A percentile compares a stretch with the other conserved stretches of the same genome.
Evolutionary conservation across 306 rosid genomes (phyloP).

Genomic region (Erythrophleum fordii): DNA sequence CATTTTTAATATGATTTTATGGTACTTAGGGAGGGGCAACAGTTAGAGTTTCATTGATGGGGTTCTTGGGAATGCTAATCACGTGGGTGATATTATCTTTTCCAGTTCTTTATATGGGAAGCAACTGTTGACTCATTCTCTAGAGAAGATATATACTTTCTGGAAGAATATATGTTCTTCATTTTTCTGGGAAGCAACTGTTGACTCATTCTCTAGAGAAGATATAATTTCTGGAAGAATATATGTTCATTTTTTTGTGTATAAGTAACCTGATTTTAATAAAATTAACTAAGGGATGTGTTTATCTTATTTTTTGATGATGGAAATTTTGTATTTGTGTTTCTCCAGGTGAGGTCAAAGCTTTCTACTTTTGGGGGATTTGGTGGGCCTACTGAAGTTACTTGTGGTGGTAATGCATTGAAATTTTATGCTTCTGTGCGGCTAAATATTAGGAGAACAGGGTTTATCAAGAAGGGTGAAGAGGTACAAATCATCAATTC

Average conservation of each 20-base stretch:
- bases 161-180: background rate
- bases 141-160: background rate
- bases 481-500: conserved; percentile 58
- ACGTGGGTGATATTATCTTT: conserved; percentile 22
- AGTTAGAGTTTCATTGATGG: conserved; percentile 2
- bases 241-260: conserved; percentile 3
- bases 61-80: conserved; percentile 8
- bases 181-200: conserved; percentile 15
- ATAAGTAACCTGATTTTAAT: conserved; percentile 8
- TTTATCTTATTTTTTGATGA: background rate
- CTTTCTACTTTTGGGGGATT: conserved; percentile 89
- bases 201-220: background rate
- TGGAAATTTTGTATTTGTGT: conserved; percentile 20
- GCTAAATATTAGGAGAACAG: conserved; percentile 72
- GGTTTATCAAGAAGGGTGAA: conserved; percentile 82
- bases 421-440: conserved; percentile 95
- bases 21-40: conserved; percentile 10
- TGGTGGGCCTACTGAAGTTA: conserved; percentile 84
- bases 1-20: background rate
- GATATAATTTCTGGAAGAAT: background rate
- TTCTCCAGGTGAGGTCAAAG: conserved; percentile 77
- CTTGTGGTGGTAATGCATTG: conserved; percentile 94
- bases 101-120: conserved; percentile 5
- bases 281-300: conserved; percentile 6
- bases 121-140: background rate